These are phyloP conservation scores for Amniculicola lignicola DNA, from an alignment of 495 filamentous ascomycete species.

Conservation along the genomic window DNA sequence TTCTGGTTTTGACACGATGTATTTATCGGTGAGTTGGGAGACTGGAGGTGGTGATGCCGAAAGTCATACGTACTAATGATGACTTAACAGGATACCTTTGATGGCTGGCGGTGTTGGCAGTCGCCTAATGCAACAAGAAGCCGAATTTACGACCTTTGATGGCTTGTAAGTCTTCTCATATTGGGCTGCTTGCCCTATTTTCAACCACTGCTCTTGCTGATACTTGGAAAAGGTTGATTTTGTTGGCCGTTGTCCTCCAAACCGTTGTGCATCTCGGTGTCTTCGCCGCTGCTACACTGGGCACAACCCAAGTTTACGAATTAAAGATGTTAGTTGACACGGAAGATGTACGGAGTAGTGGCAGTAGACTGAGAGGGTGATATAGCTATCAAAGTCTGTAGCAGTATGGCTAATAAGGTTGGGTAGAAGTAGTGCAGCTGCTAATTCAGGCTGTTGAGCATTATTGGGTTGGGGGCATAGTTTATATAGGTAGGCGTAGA, in stretches of 20 bases:
- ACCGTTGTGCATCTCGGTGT: not conserved
- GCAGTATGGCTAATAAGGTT: too few species aligned
- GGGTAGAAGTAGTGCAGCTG: too few species aligned
- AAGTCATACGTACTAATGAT: not conserved
- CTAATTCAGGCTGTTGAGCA: too few species aligned
- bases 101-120: slow-evolving; percentile 6
- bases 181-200: not conserved
- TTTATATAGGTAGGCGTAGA: too few species aligned
- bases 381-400: too few species aligned
- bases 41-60: not conserved
- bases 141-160: slow-evolving; percentile 5
- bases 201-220: not conserved
- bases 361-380: too few species aligned
- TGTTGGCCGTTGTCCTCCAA: not conserved
- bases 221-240: not conserved
- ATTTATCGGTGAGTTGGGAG: slow-evolving; percentile 9
- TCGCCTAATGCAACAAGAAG: slow-evolving; percentile 3
- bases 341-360: too few species aligned
- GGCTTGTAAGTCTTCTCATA: slow-evolving; percentile 2
- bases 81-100: not conserved
- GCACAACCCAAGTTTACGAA: too few species aligned
- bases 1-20: slow-evolving; percentile 3
- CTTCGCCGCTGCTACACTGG: not conserved
- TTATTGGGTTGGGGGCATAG: too few species aligned
- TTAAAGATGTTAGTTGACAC: too few species aligned